phyloP scores from a whole-genome alignment of 768 basidiomycete genomes.

The Hericium coralloides region DNA sequence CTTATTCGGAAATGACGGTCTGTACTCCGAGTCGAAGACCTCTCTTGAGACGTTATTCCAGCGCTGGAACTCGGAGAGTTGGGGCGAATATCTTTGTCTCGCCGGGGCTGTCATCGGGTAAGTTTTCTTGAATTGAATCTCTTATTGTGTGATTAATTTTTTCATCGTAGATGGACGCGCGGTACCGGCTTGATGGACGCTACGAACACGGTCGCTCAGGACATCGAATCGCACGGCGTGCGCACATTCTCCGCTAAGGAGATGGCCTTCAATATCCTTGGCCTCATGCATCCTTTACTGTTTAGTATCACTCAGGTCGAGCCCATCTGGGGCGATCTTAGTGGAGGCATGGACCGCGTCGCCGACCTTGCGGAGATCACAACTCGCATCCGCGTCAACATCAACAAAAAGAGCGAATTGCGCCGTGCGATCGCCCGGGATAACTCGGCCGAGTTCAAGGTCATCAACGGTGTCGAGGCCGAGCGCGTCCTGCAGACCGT shows the following conservation, averaged over 20 bases:
- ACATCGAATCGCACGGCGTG: slow-evolving; percentile 86
- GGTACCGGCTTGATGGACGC: slow-evolving; percentile 97
- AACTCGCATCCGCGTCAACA: slow-evolving; percentile 67
- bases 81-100: slow-evolving; percentile 98
- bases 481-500: slow-evolving; percentile 90
- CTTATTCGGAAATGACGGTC: slow-evolving; percentile 93
- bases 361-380: slow-evolving; percentile 93
- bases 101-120: slow-evolving; percentile 98
- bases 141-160: slow-evolving; percentile 3
- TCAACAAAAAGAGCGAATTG: slow-evolving; percentile 84
- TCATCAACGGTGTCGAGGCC: slow-evolving; percentile 81
- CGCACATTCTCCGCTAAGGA: slow-evolving; percentile 99
- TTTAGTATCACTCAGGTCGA: slow-evolving; percentile 99
- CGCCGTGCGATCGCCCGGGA: slow-evolving; percentile 91
- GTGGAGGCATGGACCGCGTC: slow-evolving; percentile 96
- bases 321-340: slow-evolving; percentile 98
- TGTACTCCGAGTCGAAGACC: slow-evolving; percentile 98
- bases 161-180: slow-evolving; percentile 74
- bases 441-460: slow-evolving; percentile 93
- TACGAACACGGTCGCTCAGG: slow-evolving; percentile 90
- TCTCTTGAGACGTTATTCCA: slow-evolving; percentile 97
- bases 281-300: slow-evolving; percentile 96
- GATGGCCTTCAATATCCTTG: slow-evolving; percentile 99
- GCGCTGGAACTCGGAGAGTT: slow-evolving; percentile 95
- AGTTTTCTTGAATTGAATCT: slow-evolving; percentile 19